Evolutionary conservation across 208 protist genomes (phyloP), one percentile per base, ranked within the genome.

Genomic region (Wallacemonas rigidus): DNA sequence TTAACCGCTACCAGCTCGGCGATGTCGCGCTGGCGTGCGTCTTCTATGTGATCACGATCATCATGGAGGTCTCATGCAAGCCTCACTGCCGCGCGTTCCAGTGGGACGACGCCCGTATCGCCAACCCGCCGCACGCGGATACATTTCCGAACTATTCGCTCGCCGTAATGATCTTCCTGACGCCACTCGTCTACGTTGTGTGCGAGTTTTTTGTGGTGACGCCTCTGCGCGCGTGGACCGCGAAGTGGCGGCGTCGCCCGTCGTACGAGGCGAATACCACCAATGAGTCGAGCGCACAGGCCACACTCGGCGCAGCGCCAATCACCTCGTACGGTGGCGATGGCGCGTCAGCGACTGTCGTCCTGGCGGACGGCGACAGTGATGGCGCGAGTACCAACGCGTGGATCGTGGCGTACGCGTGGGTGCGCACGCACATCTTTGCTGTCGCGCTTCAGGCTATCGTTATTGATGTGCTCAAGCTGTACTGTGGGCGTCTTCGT

Each of bases 401-500:
- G 45, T 57, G 53, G 53, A 5, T 57, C 17, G 40, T 65, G 40
- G 43, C 60, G 41, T 91, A 85, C 62, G 60, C 82, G 2, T 96
- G 91, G 89, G 41, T 89, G 55, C 76, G 76, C 51, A 75, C 76
- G 1, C 87, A 92, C 14, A 41, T 91, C 2, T 87, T 85, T 75
- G 71, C 91, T 0, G 39, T 81, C 0, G 69, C 69, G 1, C 54
- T 90, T 11, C 67, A 91, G 45, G 62, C 78, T 3, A 72, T 81
- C 45, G 71, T 89, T 0, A 70, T 81, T 40, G 71, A 82, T 38
- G 12, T 90, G 4, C 38, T 91, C 2, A 94, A 96, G 73, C 38
- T 96, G 11, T 90, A 88, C 68, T 91, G 92, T n/a, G 96, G 97
- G 8, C 82, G 97, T 9, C 88, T 96, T 35, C 85, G 97, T 1